Evolutionary conservation across 371 early-diverging fungal genomes (phyloP).

Genomic region (Mortierella sp.): DNA sequence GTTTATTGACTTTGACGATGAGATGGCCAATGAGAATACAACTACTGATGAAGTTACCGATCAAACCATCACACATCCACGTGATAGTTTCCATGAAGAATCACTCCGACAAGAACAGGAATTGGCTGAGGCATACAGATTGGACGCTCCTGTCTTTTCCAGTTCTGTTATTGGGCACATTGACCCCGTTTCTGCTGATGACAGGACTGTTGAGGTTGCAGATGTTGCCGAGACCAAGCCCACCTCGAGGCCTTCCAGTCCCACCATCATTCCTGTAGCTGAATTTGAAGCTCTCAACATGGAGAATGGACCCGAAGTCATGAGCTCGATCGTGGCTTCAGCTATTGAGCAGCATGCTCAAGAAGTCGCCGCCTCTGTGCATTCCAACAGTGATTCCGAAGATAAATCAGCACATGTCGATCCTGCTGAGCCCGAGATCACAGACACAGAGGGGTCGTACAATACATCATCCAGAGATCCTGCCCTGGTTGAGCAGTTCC

Average conservation of each 20-base stretch:
- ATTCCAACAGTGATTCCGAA: slow-evolving; percentile 6
- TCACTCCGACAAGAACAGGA: slow-evolving; percentile 33
- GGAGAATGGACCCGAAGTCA: slow-evolving; percentile 36
- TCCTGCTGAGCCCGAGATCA: slow-evolving; percentile 26
- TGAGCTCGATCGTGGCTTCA: slow-evolving; percentile 47
- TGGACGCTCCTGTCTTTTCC: slow-evolving; percentile 22
- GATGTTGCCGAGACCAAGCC: background rate
- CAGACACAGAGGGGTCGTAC: background rate
- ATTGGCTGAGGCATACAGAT: slow-evolving; percentile 19
- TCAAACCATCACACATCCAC: slow-evolving; percentile 11
- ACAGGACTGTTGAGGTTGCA: background rate
- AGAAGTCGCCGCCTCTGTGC: slow-evolving; percentile 18
- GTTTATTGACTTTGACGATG: slow-evolving; percentile 47
- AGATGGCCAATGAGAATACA: background rate
- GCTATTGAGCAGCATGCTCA: slow-evolving; percentile 53
- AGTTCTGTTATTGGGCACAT: slow-evolving; percentile 12
- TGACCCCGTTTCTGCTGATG: background rate
- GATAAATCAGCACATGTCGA: slow-evolving; percentile 3
- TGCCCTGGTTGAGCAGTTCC: slow-evolving; percentile 48
- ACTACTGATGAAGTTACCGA: background rate
- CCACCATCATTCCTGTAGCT: slow-evolving; percentile 17
- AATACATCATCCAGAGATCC: slow-evolving; percentile 14
- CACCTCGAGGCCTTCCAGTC: slow-evolving; percentile 11
- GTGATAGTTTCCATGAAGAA: slow-evolving; percentile 13
- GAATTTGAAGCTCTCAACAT: slow-evolving; percentile 48